Conservation (phyloP, 371 early-diverging fungal species). For the Rhizopus delemar region DNA sequence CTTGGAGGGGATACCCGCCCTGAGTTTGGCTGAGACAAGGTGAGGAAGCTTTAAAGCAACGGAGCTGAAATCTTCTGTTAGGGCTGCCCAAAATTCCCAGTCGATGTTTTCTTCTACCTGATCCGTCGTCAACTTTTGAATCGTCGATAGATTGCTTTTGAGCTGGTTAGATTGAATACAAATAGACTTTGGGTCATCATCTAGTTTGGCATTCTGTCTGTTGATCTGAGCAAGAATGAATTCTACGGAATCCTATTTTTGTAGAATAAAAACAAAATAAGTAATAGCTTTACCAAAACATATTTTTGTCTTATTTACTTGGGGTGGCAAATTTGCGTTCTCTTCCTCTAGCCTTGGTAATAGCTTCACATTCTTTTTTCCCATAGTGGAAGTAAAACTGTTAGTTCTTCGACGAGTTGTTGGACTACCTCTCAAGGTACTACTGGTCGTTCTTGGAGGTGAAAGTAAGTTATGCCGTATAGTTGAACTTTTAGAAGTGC, state of each 20-base stretch:
- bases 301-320: constrained; percentile 5
- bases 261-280: constrained; percentile 7
- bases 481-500: constrained; percentile 47
- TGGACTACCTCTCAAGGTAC: constrained; percentile 32
- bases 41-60: constrained; percentile 62
- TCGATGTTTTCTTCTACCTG: constrained; percentile 51
- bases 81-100: constrained; percentile 92
- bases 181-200: constrained; percentile 59
- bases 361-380: constrained; percentile 36
- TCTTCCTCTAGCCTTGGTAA: constrained; percentile 44
- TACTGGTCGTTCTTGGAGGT: constrained; percentile 46
- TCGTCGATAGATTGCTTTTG: constrained; percentile 53
- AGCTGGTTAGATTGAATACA: constrained; percentile 57
- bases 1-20: constrained; percentile 76
- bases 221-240: constrained; percentile 59
- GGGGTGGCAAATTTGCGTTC: constrained; percentile 42
- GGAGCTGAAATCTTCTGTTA: constrained; percentile 79
- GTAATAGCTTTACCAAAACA: no score
- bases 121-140: constrained; percentile 55
- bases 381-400: constrained; percentile 15
- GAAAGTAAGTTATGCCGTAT: constrained; percentile 39
- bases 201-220: constrained; percentile 56
- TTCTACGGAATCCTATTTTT: constrained; percentile 45
- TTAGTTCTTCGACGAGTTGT: constrained; percentile 26
- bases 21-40: constrained; percentile 64